A percentile compares a stretch with the other conserved stretches of the same genome.
These are phyloP conservation scores for Oryza glaberrima DNA, from an alignment of 176 grass and related monocot genomes.

Conservation along the genomic window DNA sequence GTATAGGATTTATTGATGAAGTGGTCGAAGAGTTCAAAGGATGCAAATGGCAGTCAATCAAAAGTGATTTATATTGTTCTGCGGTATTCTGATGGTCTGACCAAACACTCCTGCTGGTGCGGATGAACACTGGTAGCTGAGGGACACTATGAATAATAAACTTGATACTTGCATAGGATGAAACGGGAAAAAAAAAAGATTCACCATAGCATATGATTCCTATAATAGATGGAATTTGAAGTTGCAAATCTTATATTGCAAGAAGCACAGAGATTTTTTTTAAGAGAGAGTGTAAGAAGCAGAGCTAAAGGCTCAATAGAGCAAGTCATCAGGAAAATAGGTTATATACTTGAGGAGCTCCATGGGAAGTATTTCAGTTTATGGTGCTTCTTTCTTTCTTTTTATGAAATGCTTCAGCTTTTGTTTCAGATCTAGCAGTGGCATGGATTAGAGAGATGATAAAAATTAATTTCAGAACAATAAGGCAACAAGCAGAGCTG, in stretches of 20 bases:
- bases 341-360: background rate
- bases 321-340: background rate
- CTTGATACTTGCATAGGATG: constrained; percentile 9
- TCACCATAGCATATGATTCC: background rate
- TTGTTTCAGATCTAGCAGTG: constrained; percentile 10
- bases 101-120: background rate
- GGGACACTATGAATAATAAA: background rate
- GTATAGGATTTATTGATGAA: background rate
- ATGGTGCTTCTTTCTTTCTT: background rate
- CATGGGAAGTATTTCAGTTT: background rate
- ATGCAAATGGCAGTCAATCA: constrained; percentile 1
- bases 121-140: background rate
- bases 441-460: background rate
- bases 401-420: background rate
- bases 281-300: background rate
- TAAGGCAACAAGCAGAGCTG: background rate
- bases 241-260: background rate
- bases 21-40: constrained; percentile 1
- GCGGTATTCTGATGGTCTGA: background rate
- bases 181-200: background rate
- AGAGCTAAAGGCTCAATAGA: background rate
- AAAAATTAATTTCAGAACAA: constrained; percentile 17
- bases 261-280: background rate
- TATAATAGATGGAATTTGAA: background rate
- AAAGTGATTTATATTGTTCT: background rate